Evolutionary conservation across 2,329 filamentous ascomycete species (phyloP), one percentile per base, ranked within the genome.

Genomic region (Zasmidium citrigriseum): DNA sequence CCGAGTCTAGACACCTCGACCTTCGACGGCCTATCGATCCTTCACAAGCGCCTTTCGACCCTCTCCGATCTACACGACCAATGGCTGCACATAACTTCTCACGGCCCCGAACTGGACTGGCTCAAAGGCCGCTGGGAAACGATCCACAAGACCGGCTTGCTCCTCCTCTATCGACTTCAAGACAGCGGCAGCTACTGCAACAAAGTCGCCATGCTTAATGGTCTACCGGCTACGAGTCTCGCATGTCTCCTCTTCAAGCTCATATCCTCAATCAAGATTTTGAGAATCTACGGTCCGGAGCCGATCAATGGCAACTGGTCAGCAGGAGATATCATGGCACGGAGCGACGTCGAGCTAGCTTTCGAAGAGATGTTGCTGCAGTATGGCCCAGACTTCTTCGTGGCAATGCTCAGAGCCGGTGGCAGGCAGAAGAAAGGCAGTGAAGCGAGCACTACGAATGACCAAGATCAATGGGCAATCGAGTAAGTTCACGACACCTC

Each of bases 181-280:
- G 71, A 74, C 57, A 55, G 50, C 25, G 56, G 52, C 5, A 56
- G 51, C 50, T 61, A 66, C 45, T 54, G 47, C 49, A 51, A 64
- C 45, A 64, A 66, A 57, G 64, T 67, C 21, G 64, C 64, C 3
- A 58, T 73, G 1, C 58, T 74, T 21, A 59, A 61, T 38, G 56
- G 62, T 7, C 61, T 73, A 0, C 70, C 71, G 2, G 55, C 65
- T 2, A 68, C 67, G 0, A 70, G 68, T 38, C 66, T 74, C 2
- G 72, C 71, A 5, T 68, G 69, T 24, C 47, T 74, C 11, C 59
- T 72, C 11, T 71, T 74, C 61, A 70, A 69, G 11, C 64, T 73
- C 21, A 60, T 69, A 41, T 63, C 67, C 14, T 63, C 60, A 9
- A 64, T 73, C 41, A 67, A 70, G 44, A 69, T 73, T 21, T 54